These are phyloP conservation scores for Hyphopichia homilentoma DNA, from an alignment of 805 yeast species.

Conservation along the genomic window DNA sequence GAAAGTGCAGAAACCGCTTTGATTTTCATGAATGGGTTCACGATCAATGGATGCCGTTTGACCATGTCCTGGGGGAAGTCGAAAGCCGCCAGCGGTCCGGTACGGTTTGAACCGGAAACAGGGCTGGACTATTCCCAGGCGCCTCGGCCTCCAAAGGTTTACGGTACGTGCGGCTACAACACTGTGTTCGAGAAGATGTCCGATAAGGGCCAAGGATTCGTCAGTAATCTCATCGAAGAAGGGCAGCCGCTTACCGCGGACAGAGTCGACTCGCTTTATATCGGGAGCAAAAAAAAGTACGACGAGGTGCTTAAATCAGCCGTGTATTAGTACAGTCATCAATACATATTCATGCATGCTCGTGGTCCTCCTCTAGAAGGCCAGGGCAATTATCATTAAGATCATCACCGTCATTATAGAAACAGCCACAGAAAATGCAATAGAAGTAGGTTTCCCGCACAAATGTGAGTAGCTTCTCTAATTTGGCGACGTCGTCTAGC, in stretches of 20 bases:
- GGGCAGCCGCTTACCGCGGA: constrained; percentile 13
- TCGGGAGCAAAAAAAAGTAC: constrained; percentile 9
- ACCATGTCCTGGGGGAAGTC: constrained; percentile 29
- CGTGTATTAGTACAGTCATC: neutral
- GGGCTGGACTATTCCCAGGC: constrained; percentile 6
- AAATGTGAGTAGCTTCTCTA: constrained; percentile 31
- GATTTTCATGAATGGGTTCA: constrained; percentile 26
- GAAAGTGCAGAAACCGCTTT: constrained; percentile 36
- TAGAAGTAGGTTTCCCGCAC: constrained; percentile 38
- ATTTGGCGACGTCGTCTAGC: constrained; percentile 19
- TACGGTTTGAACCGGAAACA: constrained; percentile 5
- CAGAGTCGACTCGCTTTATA: constrained; percentile 14
- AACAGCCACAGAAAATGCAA: constrained; percentile 50
- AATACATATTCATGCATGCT: neutral
- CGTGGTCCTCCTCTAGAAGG: constrained; percentile 39
- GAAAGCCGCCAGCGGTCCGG: constrained; percentile 5
- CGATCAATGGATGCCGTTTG: constrained; percentile 25
- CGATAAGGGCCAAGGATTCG: too few relatives aligned
- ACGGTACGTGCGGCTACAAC: constrained; percentile 11
- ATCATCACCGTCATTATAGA: constrained; percentile 34
- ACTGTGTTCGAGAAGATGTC: too few relatives aligned
- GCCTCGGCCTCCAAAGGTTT: constrained; percentile 16
- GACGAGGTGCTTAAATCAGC: constrained; percentile 8
- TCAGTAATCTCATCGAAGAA: constrained; percentile 10
- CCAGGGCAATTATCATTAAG: constrained; percentile 50